Base-by-base conservation (phyloP, 2,329 filamentous ascomycete genomes). In the Fusarium sp. region DNA sequence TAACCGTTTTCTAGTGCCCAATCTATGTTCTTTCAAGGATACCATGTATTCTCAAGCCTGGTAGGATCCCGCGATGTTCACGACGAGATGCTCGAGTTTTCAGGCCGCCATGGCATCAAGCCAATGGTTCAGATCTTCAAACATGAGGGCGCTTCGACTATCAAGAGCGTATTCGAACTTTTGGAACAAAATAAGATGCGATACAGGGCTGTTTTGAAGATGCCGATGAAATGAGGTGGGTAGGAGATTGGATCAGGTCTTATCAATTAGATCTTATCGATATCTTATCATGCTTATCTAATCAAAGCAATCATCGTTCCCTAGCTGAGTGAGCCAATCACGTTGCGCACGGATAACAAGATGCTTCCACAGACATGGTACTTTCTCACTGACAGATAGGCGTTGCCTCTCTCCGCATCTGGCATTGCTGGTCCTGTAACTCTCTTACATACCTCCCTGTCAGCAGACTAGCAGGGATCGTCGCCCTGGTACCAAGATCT, bases 11-110 rank as follows among this genome's bases (percentile, higher is more conserved):
- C 1, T 0, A 61, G 58, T 22, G 56, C 58, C 2, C 56, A 45
- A 17, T 24, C 58, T 18, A 62, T 62, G 58, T 61, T 61, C 11
- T 61, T 61, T 7, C 58, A 61, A 5, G 56, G 58, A 0, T 61
- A 61, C 9, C 56, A 61, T 13, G 56, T 53, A 3, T 45, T 34
- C 8, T 61, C 58, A 7, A 61, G 39, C 6, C 14, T 61, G 10
- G 58, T 61, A 0, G 58, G 58, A 7, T 61, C 58, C 3, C 58
- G 56, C 0, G 61, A 17, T 9, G n/a, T 61, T 2, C 58, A 61
- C 15, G 33, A 61, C 3, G 58, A 61, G 33, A 61, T 61, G 58
- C 36, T 61, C 5, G 56, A 44, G n/a, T 61, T 61, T 3, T 53
- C 58, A 11, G 40, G 44, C 0, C 38, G 58, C 1, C 58, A 61